These are phyloP conservation scores for Diacronema lutheri DNA, from an alignment of 78 protist genomes.

Conservation along the genomic window DNA sequence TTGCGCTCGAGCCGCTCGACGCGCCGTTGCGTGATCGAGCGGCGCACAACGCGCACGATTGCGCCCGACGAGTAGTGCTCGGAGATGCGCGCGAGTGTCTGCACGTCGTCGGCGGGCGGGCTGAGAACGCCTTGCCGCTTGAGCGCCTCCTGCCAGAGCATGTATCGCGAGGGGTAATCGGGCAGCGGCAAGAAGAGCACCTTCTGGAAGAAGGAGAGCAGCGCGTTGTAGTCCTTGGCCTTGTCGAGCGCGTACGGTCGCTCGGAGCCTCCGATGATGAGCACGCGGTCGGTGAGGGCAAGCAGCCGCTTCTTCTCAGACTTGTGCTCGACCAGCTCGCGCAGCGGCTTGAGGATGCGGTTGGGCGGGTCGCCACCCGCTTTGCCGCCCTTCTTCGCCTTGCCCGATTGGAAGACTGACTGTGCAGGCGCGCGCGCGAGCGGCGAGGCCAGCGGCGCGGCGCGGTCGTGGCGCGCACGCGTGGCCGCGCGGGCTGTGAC, in stretches of 20 bases:
- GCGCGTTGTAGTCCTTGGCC: slow-evolving; percentile 18
- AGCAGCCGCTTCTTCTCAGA: not conserved
- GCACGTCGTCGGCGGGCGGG: not conserved
- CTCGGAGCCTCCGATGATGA: not conserved
- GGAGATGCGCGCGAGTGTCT: not conserved
- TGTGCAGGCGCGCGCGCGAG: not conserved
- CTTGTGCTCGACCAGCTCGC: not conserved
- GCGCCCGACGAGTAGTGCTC: not conserved
- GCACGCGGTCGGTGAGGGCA: slow-evolving; percentile 1
- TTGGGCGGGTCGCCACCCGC: not conserved
- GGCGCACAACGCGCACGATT: not conserved
- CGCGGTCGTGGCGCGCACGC: not conserved
- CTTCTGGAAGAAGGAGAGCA: not conserved
- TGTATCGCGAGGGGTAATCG: not conserved
- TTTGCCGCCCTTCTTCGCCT: not conserved
- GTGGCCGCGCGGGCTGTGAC: no score
- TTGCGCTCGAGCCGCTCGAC: not conserved
- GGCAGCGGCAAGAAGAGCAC: slow-evolving; percentile 5
- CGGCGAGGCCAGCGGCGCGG: not conserved
- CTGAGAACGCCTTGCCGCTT: not conserved
- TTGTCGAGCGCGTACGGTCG: not conserved
- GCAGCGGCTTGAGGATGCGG: slow-evolving; percentile 11
- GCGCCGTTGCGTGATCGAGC: not conserved
- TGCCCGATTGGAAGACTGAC: not conserved
- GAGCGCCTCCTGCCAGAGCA: not conserved